Percentiles rank a stretch among this genome's conserved stretches.
phyloP scores from a whole-genome alignment of 306 rosid species.

The Cicer bijugum region DNA sequence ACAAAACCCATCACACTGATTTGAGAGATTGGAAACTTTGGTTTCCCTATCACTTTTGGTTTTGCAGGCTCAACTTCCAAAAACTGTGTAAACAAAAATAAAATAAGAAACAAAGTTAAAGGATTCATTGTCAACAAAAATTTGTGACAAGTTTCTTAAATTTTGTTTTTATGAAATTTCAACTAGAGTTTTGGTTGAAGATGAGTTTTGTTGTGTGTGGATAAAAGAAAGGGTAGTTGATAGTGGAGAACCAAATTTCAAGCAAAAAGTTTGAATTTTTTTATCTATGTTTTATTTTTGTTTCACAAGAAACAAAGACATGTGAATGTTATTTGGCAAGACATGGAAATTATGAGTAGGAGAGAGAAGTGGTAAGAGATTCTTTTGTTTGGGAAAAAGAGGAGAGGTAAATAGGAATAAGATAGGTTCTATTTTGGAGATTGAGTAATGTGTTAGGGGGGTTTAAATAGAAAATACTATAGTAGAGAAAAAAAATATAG shows the following conservation, averaged over 20 bases:
- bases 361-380: slow-evolving; percentile 60
- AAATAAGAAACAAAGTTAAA: slow-evolving; percentile 53
- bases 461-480: slow-evolving; percentile 41
- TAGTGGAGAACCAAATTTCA: slow-evolving; percentile 58
- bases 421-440: slow-evolving; percentile 27
- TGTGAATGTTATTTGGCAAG: slow-evolving; percentile 86
- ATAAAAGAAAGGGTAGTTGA: slow-evolving; percentile 49
- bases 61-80: slow-evolving; percentile 63
- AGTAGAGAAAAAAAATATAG: slow-evolving; percentile 11
- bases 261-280: slow-evolving; percentile 51
- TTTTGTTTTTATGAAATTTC: slow-evolving; percentile 38
- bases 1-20: slow-evolving; percentile 96
- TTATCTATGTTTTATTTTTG: slow-evolving; percentile 52
- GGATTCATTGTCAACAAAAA: slow-evolving; percentile 53
- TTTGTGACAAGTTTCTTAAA: slow-evolving; percentile 33
- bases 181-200: slow-evolving; percentile 47
- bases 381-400: slow-evolving; percentile 32
- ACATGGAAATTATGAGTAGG: slow-evolving; percentile 64
- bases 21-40: slow-evolving; percentile 54
- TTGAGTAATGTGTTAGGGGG: background rate
- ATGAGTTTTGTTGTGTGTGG: slow-evolving; percentile 49
- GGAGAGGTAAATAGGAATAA: slow-evolving; percentile 24
- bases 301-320: slow-evolving; percentile 73
- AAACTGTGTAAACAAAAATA: slow-evolving; percentile 53
- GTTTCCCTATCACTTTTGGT: slow-evolving; percentile 46